Evolutionary conservation across 2,329 filamentous ascomycete species (phyloP), one percentile per base, ranked within the genome.

Genomic region (Fusarium sublunatum): DNA sequence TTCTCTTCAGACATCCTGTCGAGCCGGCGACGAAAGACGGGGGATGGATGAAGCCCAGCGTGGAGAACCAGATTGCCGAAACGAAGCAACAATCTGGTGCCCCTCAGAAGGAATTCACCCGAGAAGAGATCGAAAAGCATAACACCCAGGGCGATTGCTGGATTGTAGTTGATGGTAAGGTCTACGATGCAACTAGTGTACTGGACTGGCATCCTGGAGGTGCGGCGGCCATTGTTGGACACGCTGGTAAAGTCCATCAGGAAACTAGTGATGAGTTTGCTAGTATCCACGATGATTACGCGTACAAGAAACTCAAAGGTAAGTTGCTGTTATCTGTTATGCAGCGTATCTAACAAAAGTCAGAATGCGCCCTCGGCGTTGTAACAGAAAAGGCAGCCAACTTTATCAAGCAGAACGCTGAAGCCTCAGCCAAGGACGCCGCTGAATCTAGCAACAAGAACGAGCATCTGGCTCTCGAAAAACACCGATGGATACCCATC

Each of bases 61-160:
- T 73, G 0, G 79, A 82, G 59, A 79, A 79, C 15, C 75, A 77
- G 55, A 76, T 83, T 9, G 77, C 77, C 11, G 73, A 72, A 7
- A 77, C 76, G 2, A 81, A 81, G 61, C 79, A 81, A 36, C 72
- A 80, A 40, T 76, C 75, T 3, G 75, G 77, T 2, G 74, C 76
- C 0, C 81, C 82, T 0, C 72, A 80, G 59, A 83, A 83, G 58
- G 76, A 83, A 53, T 84, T 84, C 57, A 84, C 82, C 0, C 72
- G 82, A 4, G 73, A 84, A 45, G 82, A 85, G 68, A 81, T 85
- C 35, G 82, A 84, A 66, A 83, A 79, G 51, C 83, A 85, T 58
- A 73, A 77, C 29, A 77, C 64, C 6, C 76, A 79, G 41, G 70
- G 79, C 19, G 81, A 84, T 57, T 83, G 82, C 63, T 85, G 82